A percentile compares a stretch with the other conserved stretches of the same genome.
These are phyloP conservation scores for Stemphylium lycopersici DNA, from an alignment of 2,329 filamentous ascomycete genomes.

Conservation along the genomic window DNA sequence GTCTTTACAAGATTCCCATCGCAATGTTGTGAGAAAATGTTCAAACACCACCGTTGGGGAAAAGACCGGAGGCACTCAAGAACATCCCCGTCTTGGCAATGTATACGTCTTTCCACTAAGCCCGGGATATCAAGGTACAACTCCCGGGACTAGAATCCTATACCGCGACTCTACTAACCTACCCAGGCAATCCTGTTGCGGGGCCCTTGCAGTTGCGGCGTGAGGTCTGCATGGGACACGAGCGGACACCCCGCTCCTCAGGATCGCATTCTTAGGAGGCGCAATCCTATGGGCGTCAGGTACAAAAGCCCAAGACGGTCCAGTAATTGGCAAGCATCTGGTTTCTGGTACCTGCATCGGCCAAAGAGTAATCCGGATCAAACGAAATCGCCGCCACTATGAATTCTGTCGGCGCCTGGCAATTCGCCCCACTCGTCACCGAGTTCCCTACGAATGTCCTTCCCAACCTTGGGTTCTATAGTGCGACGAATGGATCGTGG, in stretches of 20 bases:
- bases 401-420: slow-evolving; percentile 35
- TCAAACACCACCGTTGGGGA: too few relatives aligned
- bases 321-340: neutral
- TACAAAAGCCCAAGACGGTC: slow-evolving; percentile 4
- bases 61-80: neutral
- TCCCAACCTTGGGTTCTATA: slow-evolving; percentile 40
- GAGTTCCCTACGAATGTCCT: slow-evolving; percentile 32
- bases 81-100: slow-evolving; percentile 4
- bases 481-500: slow-evolving; percentile 42
- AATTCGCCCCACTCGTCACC: slow-evolving; percentile 35
- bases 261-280: neutral
- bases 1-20: too few relatives aligned
- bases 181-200: neutral
- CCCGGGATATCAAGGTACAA: slow-evolving; percentile 9
- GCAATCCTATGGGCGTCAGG: neutral
- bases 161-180: slow-evolving; percentile 13
- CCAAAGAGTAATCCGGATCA: neutral
- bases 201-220: slow-evolving; percentile 8
- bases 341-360: neutral
- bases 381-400: slow-evolving; percentile 8
- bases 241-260: slow-evolving; percentile 9
- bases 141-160: slow-evolving; percentile 14
- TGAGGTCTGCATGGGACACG: slow-evolving; percentile 9
- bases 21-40: too few relatives aligned
- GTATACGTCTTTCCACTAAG: slow-evolving; percentile 8